Percentiles rank a stretch among this genome's conserved stretches.
These are phyloP conservation scores for Ilex aquifolium DNA, from an alignment of 257 asterid genomes.

Conservation along the genomic window DNA sequence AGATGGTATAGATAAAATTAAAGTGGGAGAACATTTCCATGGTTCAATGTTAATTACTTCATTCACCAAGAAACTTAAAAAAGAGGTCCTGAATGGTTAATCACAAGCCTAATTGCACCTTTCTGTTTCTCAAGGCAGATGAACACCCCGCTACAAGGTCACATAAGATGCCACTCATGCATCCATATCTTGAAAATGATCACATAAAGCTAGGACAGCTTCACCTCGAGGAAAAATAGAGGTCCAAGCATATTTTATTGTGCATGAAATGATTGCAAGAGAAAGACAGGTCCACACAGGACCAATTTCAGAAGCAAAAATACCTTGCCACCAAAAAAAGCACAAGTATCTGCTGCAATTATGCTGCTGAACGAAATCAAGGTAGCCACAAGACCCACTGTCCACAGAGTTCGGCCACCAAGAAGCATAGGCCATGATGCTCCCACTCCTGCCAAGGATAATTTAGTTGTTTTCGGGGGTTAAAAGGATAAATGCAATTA, in stretches of 20 bases:
- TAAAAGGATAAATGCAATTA: not conserved
- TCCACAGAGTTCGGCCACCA: constrained; percentile 92
- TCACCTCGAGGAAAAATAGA: too few relatives aligned
- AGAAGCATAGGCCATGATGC: constrained; percentile 85
- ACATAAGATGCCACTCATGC: not conserved
- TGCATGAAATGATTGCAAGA: not conserved
- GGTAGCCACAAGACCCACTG: constrained; percentile 96
- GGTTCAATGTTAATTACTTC: too few relatives aligned
- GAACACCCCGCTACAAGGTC: too few relatives aligned
- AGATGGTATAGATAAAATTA: too few relatives aligned
- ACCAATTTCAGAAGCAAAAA: not conserved
- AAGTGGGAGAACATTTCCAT: too few relatives aligned
- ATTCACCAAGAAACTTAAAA: too few relatives aligned
- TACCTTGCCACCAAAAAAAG: constrained; percentile 95
- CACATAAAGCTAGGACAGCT: not conserved
- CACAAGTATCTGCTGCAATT: constrained; percentile 96
- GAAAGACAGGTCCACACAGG: constrained; percentile 9
- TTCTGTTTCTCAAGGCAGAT: too few relatives aligned
- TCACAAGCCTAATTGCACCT: too few relatives aligned
- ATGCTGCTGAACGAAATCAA: constrained; percentile 81
- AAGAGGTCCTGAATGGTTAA: too few relatives aligned
- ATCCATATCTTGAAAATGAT: not conserved
- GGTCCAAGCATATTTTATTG: too few relatives aligned
- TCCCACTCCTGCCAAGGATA: constrained; percentile 42
- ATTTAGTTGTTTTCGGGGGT: not conserved